phyloP scores from a whole-genome alignment of 768 basidiomycete species.

The Collybiopsis confluens region DNA sequence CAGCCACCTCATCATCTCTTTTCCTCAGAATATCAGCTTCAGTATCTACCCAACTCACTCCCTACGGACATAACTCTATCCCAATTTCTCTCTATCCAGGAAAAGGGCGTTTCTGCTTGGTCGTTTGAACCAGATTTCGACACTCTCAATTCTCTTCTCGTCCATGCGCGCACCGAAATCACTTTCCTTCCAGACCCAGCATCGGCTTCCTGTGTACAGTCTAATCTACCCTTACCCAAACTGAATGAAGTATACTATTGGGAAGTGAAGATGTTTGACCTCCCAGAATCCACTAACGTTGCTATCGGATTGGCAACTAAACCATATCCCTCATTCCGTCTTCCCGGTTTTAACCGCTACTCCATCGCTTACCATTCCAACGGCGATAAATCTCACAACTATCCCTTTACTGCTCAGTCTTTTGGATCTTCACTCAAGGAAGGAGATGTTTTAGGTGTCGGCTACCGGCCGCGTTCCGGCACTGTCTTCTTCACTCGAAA shows the following conservation, averaged over 20 bases:
- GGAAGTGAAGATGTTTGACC: slow-evolving; percentile 99
- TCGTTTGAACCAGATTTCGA: slow-evolving; percentile 99
- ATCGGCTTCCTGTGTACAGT: slow-evolving; percentile 91
- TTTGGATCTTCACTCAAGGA: slow-evolving; percentile 86
- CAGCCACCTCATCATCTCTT: not conserved
- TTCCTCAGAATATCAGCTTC: slow-evolving; percentile 66
- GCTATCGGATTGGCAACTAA: slow-evolving; percentile 94
- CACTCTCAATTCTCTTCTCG: slow-evolving; percentile 85
- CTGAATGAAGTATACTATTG: slow-evolving; percentile 99
- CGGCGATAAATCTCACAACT: slow-evolving; percentile 97
- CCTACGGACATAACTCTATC: slow-evolving; percentile 98
- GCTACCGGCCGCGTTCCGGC: slow-evolving; percentile 92
- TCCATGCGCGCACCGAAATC: slow-evolving; percentile 94
- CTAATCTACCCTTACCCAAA: slow-evolving; percentile 94
- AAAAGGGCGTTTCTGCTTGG: slow-evolving; percentile 99
- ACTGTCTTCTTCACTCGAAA: slow-evolving; percentile 99
- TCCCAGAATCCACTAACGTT: slow-evolving; percentile 82
- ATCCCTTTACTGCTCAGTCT: slow-evolving; percentile 82
- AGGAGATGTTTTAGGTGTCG: slow-evolving; percentile 93
- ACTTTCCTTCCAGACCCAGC: slow-evolving; percentile 97
- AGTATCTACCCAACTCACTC: slow-evolving; percentile 93
- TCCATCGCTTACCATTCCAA: slow-evolving; percentile 95
- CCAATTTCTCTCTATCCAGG: slow-evolving; percentile 98
- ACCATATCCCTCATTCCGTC: slow-evolving; percentile 91
- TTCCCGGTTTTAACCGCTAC: slow-evolving; percentile 81